Evolutionary conservation across 176 grass and related monocot species (phyloP).

Genomic region (Cymbopogon citratus): DNA sequence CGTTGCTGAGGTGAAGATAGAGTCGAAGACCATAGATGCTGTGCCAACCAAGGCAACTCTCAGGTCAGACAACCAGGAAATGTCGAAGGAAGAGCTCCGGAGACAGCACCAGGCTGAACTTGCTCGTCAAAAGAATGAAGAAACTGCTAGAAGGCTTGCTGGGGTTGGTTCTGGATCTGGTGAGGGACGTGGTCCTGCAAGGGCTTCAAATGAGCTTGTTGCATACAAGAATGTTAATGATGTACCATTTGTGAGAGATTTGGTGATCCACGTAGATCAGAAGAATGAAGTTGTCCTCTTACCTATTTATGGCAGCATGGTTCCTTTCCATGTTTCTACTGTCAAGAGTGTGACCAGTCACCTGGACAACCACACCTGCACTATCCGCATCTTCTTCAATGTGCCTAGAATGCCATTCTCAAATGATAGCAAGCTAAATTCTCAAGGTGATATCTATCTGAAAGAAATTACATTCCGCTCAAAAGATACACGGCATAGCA

Average conservation of each 20-base stretch:
- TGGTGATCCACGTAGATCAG: constrained; percentile 79
- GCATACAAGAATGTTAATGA: constrained; percentile 83
- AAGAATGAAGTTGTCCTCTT: constrained; percentile 88
- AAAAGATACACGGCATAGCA: constrained; percentile 71
- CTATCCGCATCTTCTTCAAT: constrained; percentile 75
- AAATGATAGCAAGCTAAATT: constrained; percentile 61
- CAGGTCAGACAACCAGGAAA: constrained; percentile 68
- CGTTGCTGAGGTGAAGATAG: constrained; percentile 6
- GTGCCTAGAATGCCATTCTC: constrained; percentile 82
- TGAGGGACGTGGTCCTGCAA: constrained; percentile 42
- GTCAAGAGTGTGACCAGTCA: constrained; percentile 76
- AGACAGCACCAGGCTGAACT: constrained; percentile 86
- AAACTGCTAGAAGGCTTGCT: constrained; percentile 66
- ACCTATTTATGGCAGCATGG: constrained; percentile 80
- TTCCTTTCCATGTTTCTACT: constrained; percentile 90
- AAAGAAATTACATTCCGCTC: constrained; percentile 86
- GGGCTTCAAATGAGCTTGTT: constrained; percentile 61
- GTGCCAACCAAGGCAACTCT: constrained; percentile 60
- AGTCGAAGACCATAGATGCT: not conserved
- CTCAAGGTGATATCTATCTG: constrained; percentile 65
- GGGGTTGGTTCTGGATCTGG: constrained; percentile 50
- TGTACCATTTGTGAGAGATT: constrained; percentile 52
- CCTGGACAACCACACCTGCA: constrained; percentile 68
- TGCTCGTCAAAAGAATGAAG: constrained; percentile 82
- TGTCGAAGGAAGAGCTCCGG: constrained; percentile 86